Base-by-base conservation (phyloP, 345 rosid species). In the Arabis hirsuta region DNA sequence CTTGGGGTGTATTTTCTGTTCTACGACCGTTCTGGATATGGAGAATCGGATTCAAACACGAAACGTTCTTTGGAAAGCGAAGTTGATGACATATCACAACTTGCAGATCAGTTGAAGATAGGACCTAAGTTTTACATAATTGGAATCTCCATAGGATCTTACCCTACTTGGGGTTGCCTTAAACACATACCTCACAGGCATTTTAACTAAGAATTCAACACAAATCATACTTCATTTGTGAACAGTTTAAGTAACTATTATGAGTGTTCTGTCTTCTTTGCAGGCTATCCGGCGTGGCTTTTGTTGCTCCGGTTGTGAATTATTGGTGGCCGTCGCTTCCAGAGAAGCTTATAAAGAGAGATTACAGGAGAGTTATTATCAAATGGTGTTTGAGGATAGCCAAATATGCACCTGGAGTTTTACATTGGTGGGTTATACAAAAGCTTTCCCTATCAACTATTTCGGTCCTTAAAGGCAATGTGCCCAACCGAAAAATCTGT, bases 131-230 rank as follows among this genome's bases (percentile, higher is more conserved):
- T 93, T 65, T 87, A 82, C 73, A 78, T 87, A n/a, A 84, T 93
- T 62, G 96, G 97, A 58, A 80, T 93, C 54, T 93, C 96, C 41
- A 87, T 93, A 88, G 98, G 96, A 13, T 85, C 97, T 62, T 93
- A 90, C 67, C 87, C 97, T 14, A 78, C 82, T 16, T 90, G 97
- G 97, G 83, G 94, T 71, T 87, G 95, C 83, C 86, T 93, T 78
- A 87, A 83, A 76, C 71, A 90, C 66, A 89, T 93, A 71, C 96
- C 98, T 54, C 78, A 90, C 80, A 89, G 98, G 98, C 81, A 74
- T 41, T 20, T 27, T 2, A 51, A 29, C 5, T 29, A 5, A 44
- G 3, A 46, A 62, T 53, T 43, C 62, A 22, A 29, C 14, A 26
- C 0, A 55, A 55, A 73, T 6, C 16, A 68, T 34, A 36, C 24